Percentiles rank a stretch among this genome's conserved stretches.
These are phyloP conservation scores for Camellia oleifera DNA, from an alignment of 179 eudicot genomes.

Conservation along the genomic window DNA sequence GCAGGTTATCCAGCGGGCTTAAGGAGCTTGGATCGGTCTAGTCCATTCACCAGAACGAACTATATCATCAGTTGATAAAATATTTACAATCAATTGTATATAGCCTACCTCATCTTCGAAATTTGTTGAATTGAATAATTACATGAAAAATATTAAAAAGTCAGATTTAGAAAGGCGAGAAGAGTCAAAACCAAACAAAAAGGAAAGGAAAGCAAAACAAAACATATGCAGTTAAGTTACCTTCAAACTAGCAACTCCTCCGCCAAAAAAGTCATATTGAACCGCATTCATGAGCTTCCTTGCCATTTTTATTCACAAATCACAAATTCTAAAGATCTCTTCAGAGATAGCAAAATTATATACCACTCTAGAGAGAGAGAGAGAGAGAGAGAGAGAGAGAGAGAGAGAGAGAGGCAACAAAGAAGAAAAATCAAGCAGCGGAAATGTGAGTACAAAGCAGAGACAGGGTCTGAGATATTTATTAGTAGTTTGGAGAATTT, in stretches of 20 bases:
- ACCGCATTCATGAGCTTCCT: constrained; percentile 49
- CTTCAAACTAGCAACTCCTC: constrained; percentile 53
- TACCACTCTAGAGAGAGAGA: no score
- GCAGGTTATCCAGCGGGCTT: no score
- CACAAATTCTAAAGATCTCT: neutral
- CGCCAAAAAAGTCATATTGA: constrained; percentile 47
- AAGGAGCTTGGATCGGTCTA: no score
- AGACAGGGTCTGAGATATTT: no score
- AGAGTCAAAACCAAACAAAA: neutral
- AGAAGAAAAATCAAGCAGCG: no score
- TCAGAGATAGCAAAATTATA: neutral
- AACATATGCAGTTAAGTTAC: constrained; percentile 20
- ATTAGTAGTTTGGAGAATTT: no score
- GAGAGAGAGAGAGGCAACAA: no score
- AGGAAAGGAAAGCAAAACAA: neutral
- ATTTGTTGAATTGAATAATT: neutral
- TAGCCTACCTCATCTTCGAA: neutral
- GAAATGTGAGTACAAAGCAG: no score
- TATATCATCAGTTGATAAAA: neutral
- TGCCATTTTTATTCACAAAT: constrained; percentile 5
- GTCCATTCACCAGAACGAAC: no score
- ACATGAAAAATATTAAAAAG: neutral
- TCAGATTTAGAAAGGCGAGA: neutral
- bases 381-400: no score
- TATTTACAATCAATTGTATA: neutral